Evolutionary conservation across 1,284 basidiomycete genomes (phyloP).

Genomic region (Moesziomyces aphidis): DNA sequence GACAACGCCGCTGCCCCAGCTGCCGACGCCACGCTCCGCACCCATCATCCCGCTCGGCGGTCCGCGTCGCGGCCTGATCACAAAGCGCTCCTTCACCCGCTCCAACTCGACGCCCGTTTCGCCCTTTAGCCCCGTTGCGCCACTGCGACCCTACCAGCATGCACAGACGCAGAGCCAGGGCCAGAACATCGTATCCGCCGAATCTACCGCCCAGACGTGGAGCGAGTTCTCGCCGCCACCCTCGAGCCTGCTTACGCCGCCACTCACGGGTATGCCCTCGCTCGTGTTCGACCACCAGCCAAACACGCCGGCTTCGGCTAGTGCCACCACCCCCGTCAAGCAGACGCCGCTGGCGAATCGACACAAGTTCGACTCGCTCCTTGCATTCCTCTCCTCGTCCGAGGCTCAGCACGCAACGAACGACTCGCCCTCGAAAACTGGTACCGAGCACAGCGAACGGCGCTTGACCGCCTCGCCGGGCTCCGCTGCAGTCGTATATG

Average conservation of each 20-base stretch:
- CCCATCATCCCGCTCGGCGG: neutral
- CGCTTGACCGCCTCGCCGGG: neutral
- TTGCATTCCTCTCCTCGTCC: constrained; percentile 17
- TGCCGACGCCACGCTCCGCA: constrained; percentile 14
- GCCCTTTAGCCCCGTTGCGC: neutral
- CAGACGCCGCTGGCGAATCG: constrained; percentile 4
- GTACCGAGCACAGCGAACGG: neutral
- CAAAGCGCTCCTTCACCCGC: constrained; percentile 11
- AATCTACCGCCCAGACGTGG: neutral
- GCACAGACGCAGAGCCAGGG: constrained; percentile 9
- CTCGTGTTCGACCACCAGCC: constrained; percentile 13
- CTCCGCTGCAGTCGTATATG: constrained; percentile 5
- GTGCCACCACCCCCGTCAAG: neutral
- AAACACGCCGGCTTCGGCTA: constrained; percentile 14
- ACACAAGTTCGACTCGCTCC: constrained; percentile 20
- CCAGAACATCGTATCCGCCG: neutral
- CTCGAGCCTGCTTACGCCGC: constrained; percentile 17
- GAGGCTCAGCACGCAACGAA: neutral
- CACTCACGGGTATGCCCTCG: constrained; percentile 5
- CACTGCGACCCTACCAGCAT: neutral
- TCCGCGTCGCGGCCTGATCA: neutral
- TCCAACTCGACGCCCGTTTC: constrained; percentile 20
- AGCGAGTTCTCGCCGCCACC: neutral
- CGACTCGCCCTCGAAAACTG: neutral
- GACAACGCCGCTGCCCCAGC: constrained; percentile 15